Base-by-base conservation (phyloP, 164 flowering plant genomes). In the Annona squamosa region DNA sequence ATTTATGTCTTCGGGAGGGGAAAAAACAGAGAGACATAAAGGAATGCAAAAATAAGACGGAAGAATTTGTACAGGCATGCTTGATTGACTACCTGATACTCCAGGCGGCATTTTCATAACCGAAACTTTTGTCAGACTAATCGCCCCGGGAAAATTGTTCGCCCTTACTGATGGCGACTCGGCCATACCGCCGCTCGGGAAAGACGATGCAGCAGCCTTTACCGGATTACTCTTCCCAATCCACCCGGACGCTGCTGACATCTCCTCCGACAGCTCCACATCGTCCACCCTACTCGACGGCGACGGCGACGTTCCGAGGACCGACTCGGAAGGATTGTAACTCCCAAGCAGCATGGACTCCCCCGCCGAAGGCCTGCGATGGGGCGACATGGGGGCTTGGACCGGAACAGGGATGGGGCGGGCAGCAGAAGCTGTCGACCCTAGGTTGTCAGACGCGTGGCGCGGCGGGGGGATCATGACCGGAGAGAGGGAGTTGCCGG, bases 401-500 rank as follows among this genome's bases (percentile, higher is more conserved):
- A 63, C 73, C 0, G 82, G 84, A 1, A 81, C 78, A 37, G 87
- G 85, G 26, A 83, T 77, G 1, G 86, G 56, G 16, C 79, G 79
- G 67, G 72, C 63, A 3, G 78, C 10, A 3, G 67, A 70, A 43
- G 71, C 4, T 13, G 79, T 76, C 13, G 77, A 65, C 17, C 75
- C 70, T 4, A 80, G 73, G 71, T 75, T 80, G 13, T 85, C 90
- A 18, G 91, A 84, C 18, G 82, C 82, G 67, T 86, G 91, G 42
- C 91, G 88, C 3, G 93, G 77, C 4, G 92, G 97, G 4, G 91
- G 90, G 43, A 90, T 88, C 94, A 88, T 86, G 66, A 90, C 92
- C 1, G 97, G 95, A 10, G 91, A 87, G 17, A 91, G 78, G 4
- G 90, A 89, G 67, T 88, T 87, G 10, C 84, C 77, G 17, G 83